Percentiles rank a stretch among this genome's conserved stretches.
These are phyloP conservation scores for Plantago coronopus DNA, from an alignment of 305 asterid genomes.

Conservation along the genomic window DNA sequence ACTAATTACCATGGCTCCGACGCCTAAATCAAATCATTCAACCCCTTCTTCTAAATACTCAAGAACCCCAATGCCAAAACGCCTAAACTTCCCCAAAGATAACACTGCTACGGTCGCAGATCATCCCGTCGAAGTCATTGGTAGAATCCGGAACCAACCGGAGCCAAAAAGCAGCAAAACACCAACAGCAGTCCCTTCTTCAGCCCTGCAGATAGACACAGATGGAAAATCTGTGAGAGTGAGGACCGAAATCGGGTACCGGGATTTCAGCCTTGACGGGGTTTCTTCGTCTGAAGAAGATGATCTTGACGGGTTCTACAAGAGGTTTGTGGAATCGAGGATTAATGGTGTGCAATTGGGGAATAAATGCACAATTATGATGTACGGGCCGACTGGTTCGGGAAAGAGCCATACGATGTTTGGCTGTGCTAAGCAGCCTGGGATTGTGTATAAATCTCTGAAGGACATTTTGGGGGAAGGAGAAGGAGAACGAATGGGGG, in stretches of 20 bases:
- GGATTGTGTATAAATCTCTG: constrained; percentile 76
- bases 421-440: constrained; percentile 67
- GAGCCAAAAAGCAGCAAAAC: constrained; percentile 42
- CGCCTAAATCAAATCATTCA: constrained; percentile 42
- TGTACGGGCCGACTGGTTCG: constrained; percentile 97
- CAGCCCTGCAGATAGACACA: constrained; percentile 49
- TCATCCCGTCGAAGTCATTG: constrained; percentile 92
- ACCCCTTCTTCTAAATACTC: constrained; percentile 61
- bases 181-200: constrained; percentile 20
- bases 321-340: constrained; percentile 67
- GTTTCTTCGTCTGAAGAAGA: constrained; percentile 80
- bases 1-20: constrained; percentile 47
- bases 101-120: constrained; percentile 38
- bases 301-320: constrained; percentile 67
- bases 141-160: constrained; percentile 68
- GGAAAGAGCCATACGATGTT: constrained; percentile 97
- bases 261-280: constrained; percentile 82
- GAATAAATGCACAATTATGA: constrained; percentile 82
- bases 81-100: constrained; percentile 47
- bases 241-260: constrained; percentile 75
- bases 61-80: constrained; percentile 69
- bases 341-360: constrained; percentile 75
- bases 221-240: constrained; percentile 58
- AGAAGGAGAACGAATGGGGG: constrained; percentile 39
- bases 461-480: constrained; percentile 69